Conservation (phyloP, 768 basidiomycete genomes). For the Clavaria fumosa region DNA sequence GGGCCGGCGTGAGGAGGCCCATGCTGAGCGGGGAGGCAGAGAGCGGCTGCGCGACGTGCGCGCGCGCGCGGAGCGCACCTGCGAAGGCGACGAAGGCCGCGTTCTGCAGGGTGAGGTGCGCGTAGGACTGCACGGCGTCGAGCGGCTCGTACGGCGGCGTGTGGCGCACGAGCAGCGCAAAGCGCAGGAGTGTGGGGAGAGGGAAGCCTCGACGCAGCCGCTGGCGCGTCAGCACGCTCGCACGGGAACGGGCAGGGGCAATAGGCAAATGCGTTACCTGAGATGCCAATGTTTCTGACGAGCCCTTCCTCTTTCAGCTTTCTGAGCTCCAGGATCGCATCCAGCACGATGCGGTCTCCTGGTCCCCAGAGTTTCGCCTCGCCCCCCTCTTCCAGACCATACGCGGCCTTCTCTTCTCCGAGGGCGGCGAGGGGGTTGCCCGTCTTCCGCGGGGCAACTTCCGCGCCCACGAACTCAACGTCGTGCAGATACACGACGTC, state of each 20-base stretch:
- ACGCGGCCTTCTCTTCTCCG: conserved; percentile 34
- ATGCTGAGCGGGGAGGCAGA: conserved; percentile 77
- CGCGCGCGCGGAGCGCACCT: conserved; percentile 41
- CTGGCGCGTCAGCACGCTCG: neutral
- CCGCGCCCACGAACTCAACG: conserved; percentile 57
- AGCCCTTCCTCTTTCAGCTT: conserved; percentile 60
- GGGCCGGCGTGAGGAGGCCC: conserved; percentile 48
- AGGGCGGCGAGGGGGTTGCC: conserved; percentile 48
- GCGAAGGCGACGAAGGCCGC: conserved; percentile 40
- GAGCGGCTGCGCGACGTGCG: conserved; percentile 50
- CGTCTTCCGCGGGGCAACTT: conserved; percentile 29
- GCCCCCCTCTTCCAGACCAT: conserved; percentile 47
- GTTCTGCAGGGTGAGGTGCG: conserved; percentile 68
- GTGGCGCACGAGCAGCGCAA: conserved; percentile 58
- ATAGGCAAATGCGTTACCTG: conserved; percentile 44
- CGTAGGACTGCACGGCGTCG: conserved; percentile 70
- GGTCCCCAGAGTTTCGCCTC: conserved; percentile 43
- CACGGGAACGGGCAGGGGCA: neutral
- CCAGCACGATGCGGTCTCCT: conserved; percentile 59
- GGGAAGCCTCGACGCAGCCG: conserved; percentile 46
- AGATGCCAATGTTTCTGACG: conserved; percentile 62
- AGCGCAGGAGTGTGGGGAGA: conserved; percentile 68
- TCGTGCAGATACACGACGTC: conserved; percentile 78
- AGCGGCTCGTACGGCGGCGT: conserved; percentile 53
- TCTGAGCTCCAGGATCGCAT: conserved; percentile 48